These are phyloP conservation scores for Backusella tarrabulga DNA, from an alignment of 192 early-diverging fungal species.

Conservation along the genomic window DNA sequence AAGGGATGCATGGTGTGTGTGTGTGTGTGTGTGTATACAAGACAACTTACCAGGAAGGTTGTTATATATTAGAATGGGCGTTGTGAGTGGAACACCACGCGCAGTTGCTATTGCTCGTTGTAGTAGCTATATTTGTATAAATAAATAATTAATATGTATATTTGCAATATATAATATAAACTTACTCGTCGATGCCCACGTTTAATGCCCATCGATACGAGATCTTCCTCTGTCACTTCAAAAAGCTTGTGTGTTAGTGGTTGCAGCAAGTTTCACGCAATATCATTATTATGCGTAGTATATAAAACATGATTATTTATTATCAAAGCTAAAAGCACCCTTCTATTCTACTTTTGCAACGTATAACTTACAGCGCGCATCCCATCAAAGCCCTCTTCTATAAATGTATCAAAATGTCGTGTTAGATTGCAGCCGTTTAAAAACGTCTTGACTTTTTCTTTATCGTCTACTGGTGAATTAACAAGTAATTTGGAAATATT, in stretches of 20 bases:
- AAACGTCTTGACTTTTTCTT: conserved; percentile 17
- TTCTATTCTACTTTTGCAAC: background rate
- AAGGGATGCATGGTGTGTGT: background rate
- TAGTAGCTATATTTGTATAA: conserved; percentile 26
- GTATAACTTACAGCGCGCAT: conserved; percentile 32
- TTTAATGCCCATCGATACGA: conserved; percentile 34
- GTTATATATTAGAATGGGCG: conserved; percentile 24
- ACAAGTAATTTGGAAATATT: background rate
- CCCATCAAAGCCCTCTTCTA: conserved; percentile 40
- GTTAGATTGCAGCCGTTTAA: conserved; percentile 21
- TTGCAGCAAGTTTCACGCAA: too few species aligned
- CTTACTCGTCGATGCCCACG: conserved; percentile 43
- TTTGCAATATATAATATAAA: background rate
- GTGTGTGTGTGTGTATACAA: background rate
- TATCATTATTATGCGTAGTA: too few species aligned
- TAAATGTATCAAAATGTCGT: conserved; percentile 33
- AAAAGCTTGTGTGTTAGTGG: conserved; percentile 20
- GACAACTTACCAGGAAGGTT: background rate
- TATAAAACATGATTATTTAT: too few species aligned
- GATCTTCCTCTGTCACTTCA: conserved; percentile 37
- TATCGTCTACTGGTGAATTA: conserved; percentile 1
- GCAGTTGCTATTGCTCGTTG: conserved; percentile 36
- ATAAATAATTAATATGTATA: background rate
- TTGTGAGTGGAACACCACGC: conserved; percentile 26
- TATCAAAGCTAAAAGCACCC: too few species aligned